Base-by-base conservation (phyloP, 257 asterid species). In the Fraxinus pennsylvanica region DNA sequence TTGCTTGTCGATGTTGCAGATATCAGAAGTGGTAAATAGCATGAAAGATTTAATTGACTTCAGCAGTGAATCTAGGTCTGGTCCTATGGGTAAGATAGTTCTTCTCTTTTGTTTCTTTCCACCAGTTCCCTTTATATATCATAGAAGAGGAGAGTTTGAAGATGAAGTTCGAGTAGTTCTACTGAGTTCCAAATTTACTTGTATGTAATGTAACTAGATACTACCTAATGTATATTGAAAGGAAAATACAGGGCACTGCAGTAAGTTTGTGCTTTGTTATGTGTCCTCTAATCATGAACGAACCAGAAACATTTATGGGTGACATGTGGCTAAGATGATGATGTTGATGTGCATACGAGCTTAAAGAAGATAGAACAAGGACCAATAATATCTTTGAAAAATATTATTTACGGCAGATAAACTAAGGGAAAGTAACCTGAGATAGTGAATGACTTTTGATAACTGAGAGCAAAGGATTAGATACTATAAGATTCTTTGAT, bases 11-110 rank as follows among this genome's bases (percentile, higher is more conserved):
- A 72, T 36, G 43, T 81, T 89, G 91, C 93, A 96, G 99, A 96
- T 96, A 88, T 96, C 99, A 12, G 98, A 96, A 85, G 99, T 96
- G 83, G 99, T 96, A 75, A 96, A 96, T 88, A 96, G 99, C 92
- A 96, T 96, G 99, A 96, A 96, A 84, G 99, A 96, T 92, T 92
- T 96, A 73, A 93, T 96, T 63, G 98, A 96, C 76, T 96, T 89
- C 79, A 92, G 99, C 87, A 90, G 96, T 72, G 96, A 93, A 82
- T 91, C 94, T 78, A 90, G 92, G 80, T 78, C 89, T 9, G 97
- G 99, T 84, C 99, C 99, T 41, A 93, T 96, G 98, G 99, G 99
- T 96, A 88, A 85, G 97, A 75, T 85, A 66, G 9, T 4, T 36
- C 14, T 50, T 78, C 54, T 63, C 39, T 72, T 63, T 19, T 69